These are phyloP conservation scores for Hypoxylon crocopeplum DNA, from an alignment of 495 filamentous ascomycete genomes.

Conservation along the genomic window DNA sequence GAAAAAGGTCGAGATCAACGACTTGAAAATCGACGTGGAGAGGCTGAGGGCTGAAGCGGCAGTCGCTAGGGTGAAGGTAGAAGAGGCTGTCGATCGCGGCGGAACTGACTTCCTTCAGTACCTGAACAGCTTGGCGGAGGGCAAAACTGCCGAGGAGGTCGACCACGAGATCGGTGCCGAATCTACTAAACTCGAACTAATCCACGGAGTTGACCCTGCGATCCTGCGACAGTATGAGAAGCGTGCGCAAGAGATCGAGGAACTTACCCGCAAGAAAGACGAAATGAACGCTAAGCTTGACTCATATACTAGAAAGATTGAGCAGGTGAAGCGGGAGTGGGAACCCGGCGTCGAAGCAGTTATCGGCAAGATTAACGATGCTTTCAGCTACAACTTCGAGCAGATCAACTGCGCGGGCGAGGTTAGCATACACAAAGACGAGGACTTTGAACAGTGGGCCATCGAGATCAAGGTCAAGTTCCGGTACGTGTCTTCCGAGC, in stretches of 20 bases:
- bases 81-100: conserved; percentile 45
- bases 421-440: conserved; percentile 79
- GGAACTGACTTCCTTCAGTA: conserved; percentile 36
- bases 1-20: conserved; percentile 32
- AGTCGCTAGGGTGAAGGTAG: conserved; percentile 39
- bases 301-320: conserved; percentile 58
- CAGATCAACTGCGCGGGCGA: conserved; percentile 97
- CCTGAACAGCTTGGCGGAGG: conserved; percentile 44
- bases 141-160: conserved; percentile 66
- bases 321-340: conserved; percentile 67
- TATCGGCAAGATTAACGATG: conserved; percentile 80
- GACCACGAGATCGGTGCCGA: conserved; percentile 77
- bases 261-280: conserved; percentile 48
- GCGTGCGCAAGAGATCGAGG: conserved; percentile 61
- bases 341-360: conserved; percentile 84
- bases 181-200: conserved; percentile 74
- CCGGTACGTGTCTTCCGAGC: conserved; percentile 60
- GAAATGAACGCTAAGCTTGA: conserved; percentile 58
- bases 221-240: conserved; percentile 82
- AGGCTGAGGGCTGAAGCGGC: conserved; percentile 42
- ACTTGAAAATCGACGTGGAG: conserved; percentile 27
- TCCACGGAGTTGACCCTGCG: conserved; percentile 78
- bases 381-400: conserved; percentile 87
- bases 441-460: conserved; percentile 91
- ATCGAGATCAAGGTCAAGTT: conserved; percentile 96